These are phyloP conservation scores for Aspergillus sclerotiicarbonarius DNA, from an alignment of 495 filamentous ascomycete genomes.

Conservation along the genomic window DNA sequence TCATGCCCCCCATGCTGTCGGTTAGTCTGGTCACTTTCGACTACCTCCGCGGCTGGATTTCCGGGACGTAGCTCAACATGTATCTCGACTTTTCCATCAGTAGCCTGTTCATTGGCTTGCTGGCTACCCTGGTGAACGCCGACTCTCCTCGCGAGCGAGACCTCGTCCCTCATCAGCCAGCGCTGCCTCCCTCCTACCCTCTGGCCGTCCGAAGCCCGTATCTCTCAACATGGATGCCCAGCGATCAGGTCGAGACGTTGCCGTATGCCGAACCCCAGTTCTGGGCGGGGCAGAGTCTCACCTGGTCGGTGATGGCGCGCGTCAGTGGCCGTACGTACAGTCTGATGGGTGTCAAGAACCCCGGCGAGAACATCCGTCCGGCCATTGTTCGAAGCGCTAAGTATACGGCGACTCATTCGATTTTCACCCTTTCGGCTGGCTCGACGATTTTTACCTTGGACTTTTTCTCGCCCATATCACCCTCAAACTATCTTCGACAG, in stretches of 20 bases:
- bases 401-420: constrained; percentile 47
- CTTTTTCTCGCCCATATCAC: constrained; percentile 86
- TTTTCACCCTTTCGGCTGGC: constrained; percentile 44
- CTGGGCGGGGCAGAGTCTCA: constrained; percentile 48
- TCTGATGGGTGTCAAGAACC: constrained; percentile 41
- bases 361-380: constrained; percentile 27
- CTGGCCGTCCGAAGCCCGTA: constrained; percentile 49
- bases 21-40: background rate
- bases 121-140: constrained; percentile 25
- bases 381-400: constrained; percentile 39
- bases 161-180: constrained; percentile 25
- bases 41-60: background rate
- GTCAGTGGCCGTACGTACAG: constrained; percentile 48
- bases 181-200: constrained; percentile 46
- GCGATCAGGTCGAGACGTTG: constrained; percentile 25
- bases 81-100: constrained; percentile 22
- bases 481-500: constrained; percentile 77
- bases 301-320: constrained; percentile 48
- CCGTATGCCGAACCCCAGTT: constrained; percentile 47
- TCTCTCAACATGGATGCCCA: constrained; percentile 29
- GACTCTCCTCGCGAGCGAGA: constrained; percentile 10
- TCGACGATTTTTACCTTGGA: constrained; percentile 41
- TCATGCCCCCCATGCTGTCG: background rate
- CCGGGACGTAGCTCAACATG: constrained; percentile 20
- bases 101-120: constrained; percentile 23